Percentiles rank a stretch among this genome's conserved stretches.
These are phyloP conservation scores for Saturnispora ahearnii DNA, from an alignment of 805 yeast genomes.

Conservation along the genomic window DNA sequence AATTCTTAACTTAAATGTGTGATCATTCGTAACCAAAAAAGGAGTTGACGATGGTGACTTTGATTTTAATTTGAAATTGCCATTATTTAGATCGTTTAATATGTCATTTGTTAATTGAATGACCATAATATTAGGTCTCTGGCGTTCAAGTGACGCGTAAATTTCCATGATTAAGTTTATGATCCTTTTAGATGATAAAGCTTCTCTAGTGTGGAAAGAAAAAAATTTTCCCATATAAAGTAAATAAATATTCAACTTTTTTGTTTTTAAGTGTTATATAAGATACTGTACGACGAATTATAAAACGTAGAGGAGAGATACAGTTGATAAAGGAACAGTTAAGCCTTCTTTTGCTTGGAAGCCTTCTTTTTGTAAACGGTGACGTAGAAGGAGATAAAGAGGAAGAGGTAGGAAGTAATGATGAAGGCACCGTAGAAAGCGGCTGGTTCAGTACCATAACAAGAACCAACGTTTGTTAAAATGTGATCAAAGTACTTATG, in stretches of 20 bases:
- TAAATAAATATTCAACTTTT: too few relatives aligned
- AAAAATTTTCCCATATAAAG: too few relatives aligned
- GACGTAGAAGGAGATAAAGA: slow-evolving; percentile 90
- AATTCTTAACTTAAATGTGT: slow-evolving; percentile 42
- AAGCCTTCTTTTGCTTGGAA: slow-evolving; percentile 11
- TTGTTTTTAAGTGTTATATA: too few relatives aligned
- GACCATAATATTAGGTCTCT: slow-evolving; percentile 4
- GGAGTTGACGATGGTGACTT: slow-evolving; percentile 22
- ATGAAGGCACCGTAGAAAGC: slow-evolving; percentile 87
- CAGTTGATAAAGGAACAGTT: slow-evolving; percentile 10
- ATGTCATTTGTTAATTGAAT: slow-evolving; percentile 8
- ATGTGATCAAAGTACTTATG: slow-evolving; percentile 47
- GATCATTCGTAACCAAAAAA: slow-evolving; percentile 50
- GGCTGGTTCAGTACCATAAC: slow-evolving; percentile 89
- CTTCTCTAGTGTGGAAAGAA: too few relatives aligned
- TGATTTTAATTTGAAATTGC: slow-evolving; percentile 17
- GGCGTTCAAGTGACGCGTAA: slow-evolving; percentile 17
- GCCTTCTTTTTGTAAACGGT: slow-evolving; percentile 57
- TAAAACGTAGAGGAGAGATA: slow-evolving; percentile 1
- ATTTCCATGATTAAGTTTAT: slow-evolving; percentile 18
- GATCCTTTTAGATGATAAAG: too few relatives aligned
- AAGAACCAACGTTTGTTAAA: slow-evolving; percentile 74
- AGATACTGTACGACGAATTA: too few relatives aligned
- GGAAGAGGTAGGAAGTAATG: slow-evolving; percentile 76
- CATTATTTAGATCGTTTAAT: slow-evolving; percentile 8